Evolutionary conservation across 1,284 basidiomycete genomes (phyloP).

Genomic region (Moesziomyces aphidis): DNA sequence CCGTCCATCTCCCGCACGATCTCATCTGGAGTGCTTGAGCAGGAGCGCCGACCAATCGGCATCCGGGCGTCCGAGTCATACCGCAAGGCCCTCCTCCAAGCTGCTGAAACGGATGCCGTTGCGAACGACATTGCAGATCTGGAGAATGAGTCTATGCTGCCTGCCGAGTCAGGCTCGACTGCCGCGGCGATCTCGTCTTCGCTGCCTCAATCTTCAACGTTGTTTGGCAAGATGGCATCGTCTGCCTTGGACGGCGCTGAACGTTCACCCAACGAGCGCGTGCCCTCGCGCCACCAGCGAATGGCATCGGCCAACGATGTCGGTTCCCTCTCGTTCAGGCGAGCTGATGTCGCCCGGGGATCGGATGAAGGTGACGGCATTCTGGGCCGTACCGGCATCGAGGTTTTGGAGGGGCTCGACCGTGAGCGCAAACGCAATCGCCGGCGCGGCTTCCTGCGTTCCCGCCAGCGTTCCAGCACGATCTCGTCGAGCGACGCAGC

Average conservation of each 20-base stretch:
- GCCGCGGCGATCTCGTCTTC: slow-evolving; percentile 17
- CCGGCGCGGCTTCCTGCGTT: slow-evolving; percentile 19
- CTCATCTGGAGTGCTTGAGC: slow-evolving; percentile 24
- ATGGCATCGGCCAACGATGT: slow-evolving; percentile 35
- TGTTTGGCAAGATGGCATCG: slow-evolving; percentile 16
- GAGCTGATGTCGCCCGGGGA: not conserved
- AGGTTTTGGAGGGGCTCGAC: slow-evolving; percentile 55
- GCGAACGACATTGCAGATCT: slow-evolving; percentile 2
- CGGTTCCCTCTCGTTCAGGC: slow-evolving; percentile 9
- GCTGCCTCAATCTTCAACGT: slow-evolving; percentile 33
- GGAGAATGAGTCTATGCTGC: slow-evolving; percentile 1
- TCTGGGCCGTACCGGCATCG: slow-evolving; percentile 49
- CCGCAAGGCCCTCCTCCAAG: slow-evolving; percentile 27
- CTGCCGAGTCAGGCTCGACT: not conserved
- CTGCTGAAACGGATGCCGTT: slow-evolving; percentile 15
- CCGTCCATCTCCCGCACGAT: slow-evolving; percentile 12
- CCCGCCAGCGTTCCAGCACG: slow-evolving; percentile 29
- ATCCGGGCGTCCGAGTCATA: slow-evolving; percentile 47
- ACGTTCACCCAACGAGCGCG: not conserved
- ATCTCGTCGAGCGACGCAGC: slow-evolving; percentile 6
- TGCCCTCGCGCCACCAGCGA: slow-evolving; percentile 14
- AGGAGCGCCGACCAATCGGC: slow-evolving; percentile 30
- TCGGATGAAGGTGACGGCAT: slow-evolving; percentile 13
- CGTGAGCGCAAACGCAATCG: slow-evolving; percentile 24
- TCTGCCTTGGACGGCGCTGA: not conserved